Base-by-base conservation (phyloP, 148 eudicot species). In the Cornus florida region DNA sequence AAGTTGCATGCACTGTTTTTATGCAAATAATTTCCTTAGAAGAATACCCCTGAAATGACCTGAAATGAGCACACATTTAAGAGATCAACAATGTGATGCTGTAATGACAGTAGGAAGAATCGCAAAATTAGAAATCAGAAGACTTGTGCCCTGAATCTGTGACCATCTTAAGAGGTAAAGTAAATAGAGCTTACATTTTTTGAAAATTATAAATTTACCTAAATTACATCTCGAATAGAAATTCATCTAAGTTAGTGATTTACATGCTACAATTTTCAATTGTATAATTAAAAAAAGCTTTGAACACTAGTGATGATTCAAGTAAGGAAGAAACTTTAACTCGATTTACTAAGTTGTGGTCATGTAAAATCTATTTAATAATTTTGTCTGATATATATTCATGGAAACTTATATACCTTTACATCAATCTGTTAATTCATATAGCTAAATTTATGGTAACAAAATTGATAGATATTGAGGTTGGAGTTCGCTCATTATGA, bases 401-500 rank as follows among this genome's bases (percentile, higher is more conserved):
- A 53, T 53, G 19, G 10, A 43, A 6, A 53, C 1, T 53, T 16
- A 53, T 53, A 17, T 3, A 53, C 17, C 19, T 53, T 53, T 16
- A 13, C 12, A 17, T 53, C 59, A 53, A 53, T 14, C 59, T 53
- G 10, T 48, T 48, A 48, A 48, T 48, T 57, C 14, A 10, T 13
- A 17, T 57, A 62, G 1, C 4, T 20, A 17, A 62, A 62, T n/a
- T 20, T 20, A 62, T n/a, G 32, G 11, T 59, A 22, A 57, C 7
- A 2, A 43, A 7, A 10, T 10, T 31, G 11, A 67, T 85, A 94
- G 98, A 91, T 94, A 48, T 69, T 88, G 69, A 71, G 88, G 10
- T 77, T 94, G 84, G 97, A 94, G 80, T 94, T 94, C 80, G 86
- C 89, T 20, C 98, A 94, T 76, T 94, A 94, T 77, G 98, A 94